Percentiles rank a stretch among this genome's conserved stretches.
These are phyloP conservation scores for Wickerhamiella bombiphila DNA, from an alignment of 805 yeast genomes.

Conservation along the genomic window DNA sequence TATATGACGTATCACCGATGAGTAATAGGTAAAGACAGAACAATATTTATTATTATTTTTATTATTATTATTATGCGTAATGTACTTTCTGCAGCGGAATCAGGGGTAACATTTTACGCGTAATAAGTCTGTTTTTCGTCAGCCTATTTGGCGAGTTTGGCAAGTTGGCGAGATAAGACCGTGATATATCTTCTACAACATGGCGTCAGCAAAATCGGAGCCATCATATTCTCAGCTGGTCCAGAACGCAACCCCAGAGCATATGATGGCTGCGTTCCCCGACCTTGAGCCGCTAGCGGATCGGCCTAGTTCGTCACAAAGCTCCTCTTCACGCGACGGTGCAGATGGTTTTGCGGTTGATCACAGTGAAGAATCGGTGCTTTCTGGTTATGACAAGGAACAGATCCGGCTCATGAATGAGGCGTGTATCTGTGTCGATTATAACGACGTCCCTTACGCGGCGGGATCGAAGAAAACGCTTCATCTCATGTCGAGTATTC, in stretches of 20 bases:
- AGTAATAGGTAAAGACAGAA: too few species aligned
- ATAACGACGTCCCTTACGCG: conserved; percentile 75
- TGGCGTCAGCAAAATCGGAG: too few species aligned
- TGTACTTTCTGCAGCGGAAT: too few species aligned
- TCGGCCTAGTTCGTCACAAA: conserved; percentile 15
- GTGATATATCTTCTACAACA: too few species aligned
- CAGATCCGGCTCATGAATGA: conserved; percentile 94
- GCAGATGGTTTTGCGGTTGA: neutral
- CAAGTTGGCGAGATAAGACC: too few species aligned
- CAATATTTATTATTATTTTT: too few species aligned
- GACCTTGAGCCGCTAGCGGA: conserved; percentile 19
- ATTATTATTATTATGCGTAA: too few species aligned
- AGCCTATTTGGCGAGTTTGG: too few species aligned
- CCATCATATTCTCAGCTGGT: conserved; percentile 12
- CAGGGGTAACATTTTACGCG: too few species aligned
- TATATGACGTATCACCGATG: too few species aligned
- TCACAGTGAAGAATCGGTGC: conserved; percentile 28
- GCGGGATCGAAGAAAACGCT: conserved; percentile 89
- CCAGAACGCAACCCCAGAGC: conserved; percentile 12
- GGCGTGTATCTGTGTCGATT: conserved; percentile 83
- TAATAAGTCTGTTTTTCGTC: too few species aligned
- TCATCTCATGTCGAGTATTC: conserved; percentile 67
- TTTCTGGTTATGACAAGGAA: conserved; percentile 81
- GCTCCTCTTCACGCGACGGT: conserved; percentile 4
- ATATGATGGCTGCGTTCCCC: conserved; percentile 18